Percentiles rank a stretch among this genome's conserved stretches.
Conservation (phyloP, 2,329 filamentous ascomycete genomes). For the Aspergillus fructus region DNA sequence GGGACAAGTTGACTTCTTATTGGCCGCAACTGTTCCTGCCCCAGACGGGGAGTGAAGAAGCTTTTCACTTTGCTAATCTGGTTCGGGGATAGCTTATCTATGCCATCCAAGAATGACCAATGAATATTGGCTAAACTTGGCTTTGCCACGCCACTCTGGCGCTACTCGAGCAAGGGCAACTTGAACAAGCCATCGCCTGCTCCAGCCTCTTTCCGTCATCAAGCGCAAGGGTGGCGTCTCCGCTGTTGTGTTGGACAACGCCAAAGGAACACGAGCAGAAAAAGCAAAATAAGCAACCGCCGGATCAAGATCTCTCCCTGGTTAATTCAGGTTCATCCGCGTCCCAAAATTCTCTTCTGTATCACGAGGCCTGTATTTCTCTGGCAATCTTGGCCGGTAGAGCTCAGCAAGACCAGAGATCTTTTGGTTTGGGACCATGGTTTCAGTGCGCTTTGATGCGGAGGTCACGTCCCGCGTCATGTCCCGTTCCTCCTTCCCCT, state of each 20-base stretch:
- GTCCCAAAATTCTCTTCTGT: not conserved
- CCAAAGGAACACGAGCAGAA: not conserved
- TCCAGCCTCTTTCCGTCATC: not conserved
- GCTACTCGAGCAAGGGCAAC: not conserved
- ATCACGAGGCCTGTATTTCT: not conserved
- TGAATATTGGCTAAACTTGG: conserved; percentile 11
- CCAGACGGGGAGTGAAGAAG: not conserved
- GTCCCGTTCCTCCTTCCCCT: not conserved
- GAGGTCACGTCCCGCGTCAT: not conserved
- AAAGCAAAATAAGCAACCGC: not conserved
- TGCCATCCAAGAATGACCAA: conserved; percentile 10
- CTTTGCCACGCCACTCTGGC: not conserved
- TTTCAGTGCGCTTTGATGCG: not conserved
- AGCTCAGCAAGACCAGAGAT: not conserved
- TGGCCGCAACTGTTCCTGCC: not conserved
- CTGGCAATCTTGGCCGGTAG: not conserved
- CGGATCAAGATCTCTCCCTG: not conserved
- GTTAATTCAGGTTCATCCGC: no score
- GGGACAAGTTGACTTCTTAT: not conserved
- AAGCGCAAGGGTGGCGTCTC: not conserved
- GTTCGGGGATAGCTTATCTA: not conserved
- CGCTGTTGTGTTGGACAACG: not conserved
- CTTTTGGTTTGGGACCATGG: not conserved
- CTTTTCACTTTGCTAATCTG: not conserved
- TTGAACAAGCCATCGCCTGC: not conserved